Conservation (phyloP, 2,329 filamentous ascomycete genomes). For the Periglandula ipomoeae region DNA sequence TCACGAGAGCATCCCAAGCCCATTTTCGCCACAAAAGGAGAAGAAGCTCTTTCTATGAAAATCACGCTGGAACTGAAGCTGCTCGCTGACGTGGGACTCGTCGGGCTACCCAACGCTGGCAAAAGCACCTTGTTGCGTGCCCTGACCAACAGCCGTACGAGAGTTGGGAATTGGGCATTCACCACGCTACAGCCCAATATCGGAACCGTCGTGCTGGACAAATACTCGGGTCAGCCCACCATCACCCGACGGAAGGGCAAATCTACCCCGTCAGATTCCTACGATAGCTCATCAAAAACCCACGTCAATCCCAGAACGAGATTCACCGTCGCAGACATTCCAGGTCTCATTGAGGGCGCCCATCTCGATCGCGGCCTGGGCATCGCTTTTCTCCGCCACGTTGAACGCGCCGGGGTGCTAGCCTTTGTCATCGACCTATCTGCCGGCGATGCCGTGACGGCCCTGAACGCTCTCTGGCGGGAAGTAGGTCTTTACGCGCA, state of each 20-base stretch:
- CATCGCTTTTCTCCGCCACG: slow-evolving; percentile 84
- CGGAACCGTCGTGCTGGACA: slow-evolving; percentile 87
- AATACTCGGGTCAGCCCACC: slow-evolving; percentile 66
- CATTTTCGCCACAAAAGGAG: slow-evolving; percentile 81
- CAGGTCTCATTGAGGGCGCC: slow-evolving; percentile 83
- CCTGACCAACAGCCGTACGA: slow-evolving; percentile 77
- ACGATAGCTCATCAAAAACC: slow-evolving; percentile 26
- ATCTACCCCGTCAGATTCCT: slow-evolving; percentile 31
- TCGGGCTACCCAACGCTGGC: slow-evolving; percentile 90
- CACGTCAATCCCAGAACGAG: slow-evolving; percentile 55
- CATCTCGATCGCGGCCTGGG: slow-evolving; percentile 88
- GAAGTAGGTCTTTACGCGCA: slow-evolving; percentile 84
- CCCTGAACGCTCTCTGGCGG: slow-evolving; percentile 75
- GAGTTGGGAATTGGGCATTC: slow-evolving; percentile 93
- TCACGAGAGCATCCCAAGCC: slow-evolving; percentile 66
- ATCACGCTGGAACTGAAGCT: slow-evolving; percentile 89
- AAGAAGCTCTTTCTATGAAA: slow-evolving; percentile 66
- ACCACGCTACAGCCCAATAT: slow-evolving; percentile 94
- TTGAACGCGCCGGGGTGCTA: slow-evolving; percentile 86
- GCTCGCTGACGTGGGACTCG: slow-evolving; percentile 87
- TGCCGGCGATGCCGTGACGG: slow-evolving; percentile 67
- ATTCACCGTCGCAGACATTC: slow-evolving; percentile 93
- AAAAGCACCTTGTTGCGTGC: slow-evolving; percentile 88
- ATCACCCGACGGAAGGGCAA: slow-evolving; percentile 15
- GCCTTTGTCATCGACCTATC: slow-evolving; percentile 88